Evolutionary conservation across 495 filamentous ascomycete genomes (phyloP).

Genomic region (Platismatia glauca): DNA sequence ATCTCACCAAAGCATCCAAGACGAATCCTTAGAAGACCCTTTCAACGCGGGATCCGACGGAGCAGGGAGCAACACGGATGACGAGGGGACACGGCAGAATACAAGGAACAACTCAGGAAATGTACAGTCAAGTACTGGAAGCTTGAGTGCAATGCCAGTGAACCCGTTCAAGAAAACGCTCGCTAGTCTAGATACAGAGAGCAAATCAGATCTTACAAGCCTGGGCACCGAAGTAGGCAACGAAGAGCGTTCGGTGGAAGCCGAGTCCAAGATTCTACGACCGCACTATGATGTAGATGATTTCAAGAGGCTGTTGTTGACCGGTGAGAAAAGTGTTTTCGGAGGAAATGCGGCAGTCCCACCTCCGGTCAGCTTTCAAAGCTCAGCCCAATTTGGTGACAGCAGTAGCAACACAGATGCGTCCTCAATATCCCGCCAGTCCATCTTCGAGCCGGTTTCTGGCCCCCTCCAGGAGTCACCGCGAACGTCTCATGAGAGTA

Average conservation of each 20-base stretch:
- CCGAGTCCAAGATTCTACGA: background rate
- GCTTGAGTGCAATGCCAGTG: background rate
- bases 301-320: slow-evolving; percentile 52
- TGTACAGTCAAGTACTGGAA: background rate
- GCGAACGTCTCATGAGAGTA: slow-evolving; percentile 38
- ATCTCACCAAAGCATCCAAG: slow-evolving; percentile 7
- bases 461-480: slow-evolving; percentile 34
- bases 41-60: slow-evolving; percentile 20
- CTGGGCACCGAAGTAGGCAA: background rate
- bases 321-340: slow-evolving; percentile 34
- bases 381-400: slow-evolving; percentile 25
- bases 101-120: slow-evolving; percentile 12
- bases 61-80: slow-evolving; percentile 1
- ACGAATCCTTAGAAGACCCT: slow-evolving; percentile 19
- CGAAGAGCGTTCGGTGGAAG: background rate
- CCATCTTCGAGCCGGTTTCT: slow-evolving; percentile 33
- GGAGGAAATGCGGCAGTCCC: background rate
- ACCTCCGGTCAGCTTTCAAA: slow-evolving; percentile 17
- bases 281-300: slow-evolving; percentile 51
- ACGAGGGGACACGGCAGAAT: slow-evolving; percentile 16
- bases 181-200: slow-evolving; percentile 8
- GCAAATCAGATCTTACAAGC: background rate
- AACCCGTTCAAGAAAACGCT: slow-evolving; percentile 21
- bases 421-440: slow-evolving; percentile 39
- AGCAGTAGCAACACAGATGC: slow-evolving; percentile 41